phyloP scores from a whole-genome alignment of 192 early-diverging fungal genomes.

The Podila epigama region DNA sequence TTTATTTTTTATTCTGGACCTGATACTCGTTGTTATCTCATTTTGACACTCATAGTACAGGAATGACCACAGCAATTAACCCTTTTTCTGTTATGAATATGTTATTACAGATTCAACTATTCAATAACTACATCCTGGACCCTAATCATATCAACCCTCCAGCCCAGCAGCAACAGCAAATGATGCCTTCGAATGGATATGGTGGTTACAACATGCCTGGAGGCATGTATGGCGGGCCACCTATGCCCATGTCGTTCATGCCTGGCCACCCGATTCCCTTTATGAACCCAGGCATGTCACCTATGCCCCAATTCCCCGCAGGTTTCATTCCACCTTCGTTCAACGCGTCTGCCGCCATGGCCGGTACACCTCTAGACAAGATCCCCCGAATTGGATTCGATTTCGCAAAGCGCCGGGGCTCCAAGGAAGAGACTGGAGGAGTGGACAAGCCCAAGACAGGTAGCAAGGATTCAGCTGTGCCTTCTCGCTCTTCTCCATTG shows the following conservation, averaged over 20 bases:
- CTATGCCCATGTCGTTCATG: conserved; percentile 51
- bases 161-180: conserved; percentile 40
- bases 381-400: conserved; percentile 70
- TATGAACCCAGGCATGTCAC: conserved; percentile 28
- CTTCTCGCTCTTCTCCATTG: conserved; percentile 24
- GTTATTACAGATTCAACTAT: conserved; percentile 62
- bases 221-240: conserved; percentile 31
- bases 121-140: conserved; percentile 91
- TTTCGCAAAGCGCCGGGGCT: conserved; percentile 28
- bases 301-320: conserved; percentile 31
- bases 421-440: conserved; percentile 25
- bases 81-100: not conserved
- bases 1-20: not conserved
- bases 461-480: conserved; percentile 9
- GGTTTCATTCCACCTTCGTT: conserved; percentile 43
- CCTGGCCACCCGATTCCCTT: conserved; percentile 37
- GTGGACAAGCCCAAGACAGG: conserved; percentile 8
- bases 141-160: conserved; percentile 74
- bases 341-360: conserved; percentile 41
- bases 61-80: not conserved
- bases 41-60: not conserved
- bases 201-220: conserved; percentile 22
- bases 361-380: conserved; percentile 61
- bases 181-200: conserved; percentile 26
- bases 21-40: not conserved